Evolutionary conservation across 176 grass and related monocot genomes (phyloP).

Genomic region (Stipa capillata): DNA sequence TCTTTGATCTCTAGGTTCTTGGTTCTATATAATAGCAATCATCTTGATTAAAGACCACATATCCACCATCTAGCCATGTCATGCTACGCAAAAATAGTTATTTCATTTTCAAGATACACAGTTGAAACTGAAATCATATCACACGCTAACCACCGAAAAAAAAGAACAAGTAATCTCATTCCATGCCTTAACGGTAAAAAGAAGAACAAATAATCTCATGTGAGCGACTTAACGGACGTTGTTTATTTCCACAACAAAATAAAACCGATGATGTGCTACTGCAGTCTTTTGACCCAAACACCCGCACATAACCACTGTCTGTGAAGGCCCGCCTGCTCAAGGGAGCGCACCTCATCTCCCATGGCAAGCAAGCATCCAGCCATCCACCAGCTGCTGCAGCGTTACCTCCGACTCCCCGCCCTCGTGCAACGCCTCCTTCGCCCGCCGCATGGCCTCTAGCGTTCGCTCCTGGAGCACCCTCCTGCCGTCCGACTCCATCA

Average conservation of each 20-base stretch:
- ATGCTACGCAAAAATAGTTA: too few species aligned
- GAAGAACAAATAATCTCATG: neutral
- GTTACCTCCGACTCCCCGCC: slow-evolving; percentile 42
- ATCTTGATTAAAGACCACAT: too few species aligned
- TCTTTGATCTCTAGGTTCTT: too few species aligned
- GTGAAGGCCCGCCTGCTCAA: neutral
- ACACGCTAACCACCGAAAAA: too few species aligned
- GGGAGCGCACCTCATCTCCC: neutral
- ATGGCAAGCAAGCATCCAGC: slow-evolving; percentile 6
- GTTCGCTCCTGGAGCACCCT: slow-evolving; percentile 22
- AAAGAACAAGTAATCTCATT: too few species aligned
- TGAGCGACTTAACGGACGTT: too few species aligned
- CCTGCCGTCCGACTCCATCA: slow-evolving; percentile 34
- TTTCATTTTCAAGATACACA: too few species aligned
- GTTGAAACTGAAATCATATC: too few species aligned
- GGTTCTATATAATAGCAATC: too few species aligned
- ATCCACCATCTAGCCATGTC: too few species aligned
- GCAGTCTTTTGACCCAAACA: neutral
- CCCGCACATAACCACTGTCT: neutral
- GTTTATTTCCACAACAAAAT: neutral
- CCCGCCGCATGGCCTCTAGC: slow-evolving; percentile 8
- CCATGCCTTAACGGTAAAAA: too few species aligned
- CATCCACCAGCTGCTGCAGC: slow-evolving; percentile 17
- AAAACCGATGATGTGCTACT: too few species aligned
- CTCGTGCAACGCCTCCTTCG: slow-evolving; percentile 23